Evolutionary conservation across 2,329 filamentous ascomycete genomes (phyloP).

Genomic region (Colletotrichum sp.): DNA sequence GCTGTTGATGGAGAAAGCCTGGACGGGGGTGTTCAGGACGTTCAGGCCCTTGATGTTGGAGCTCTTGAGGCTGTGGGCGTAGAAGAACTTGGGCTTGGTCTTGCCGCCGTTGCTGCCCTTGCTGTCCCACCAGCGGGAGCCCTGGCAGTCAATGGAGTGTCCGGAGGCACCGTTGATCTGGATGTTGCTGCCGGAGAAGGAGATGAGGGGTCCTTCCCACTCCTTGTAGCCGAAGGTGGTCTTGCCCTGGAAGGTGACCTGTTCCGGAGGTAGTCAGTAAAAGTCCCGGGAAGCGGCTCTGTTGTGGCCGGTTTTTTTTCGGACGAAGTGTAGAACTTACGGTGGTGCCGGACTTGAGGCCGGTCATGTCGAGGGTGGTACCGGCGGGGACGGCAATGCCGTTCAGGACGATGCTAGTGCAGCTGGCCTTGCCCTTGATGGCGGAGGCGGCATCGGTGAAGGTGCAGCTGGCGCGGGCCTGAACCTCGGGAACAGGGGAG

Average conservation of each 20-base stretch:
- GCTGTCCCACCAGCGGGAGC: constrained; percentile 65
- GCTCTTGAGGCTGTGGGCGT: constrained; percentile 43
- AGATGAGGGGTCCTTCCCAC: constrained; percentile 69
- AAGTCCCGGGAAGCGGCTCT: background rate
- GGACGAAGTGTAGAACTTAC: background rate
- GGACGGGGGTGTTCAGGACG: constrained; percentile 46
- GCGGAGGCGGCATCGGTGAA: constrained; percentile 57
- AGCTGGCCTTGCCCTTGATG: constrained; percentile 52
- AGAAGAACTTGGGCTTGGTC: constrained; percentile 68
- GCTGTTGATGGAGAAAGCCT: constrained; percentile 44
- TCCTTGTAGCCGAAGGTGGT: constrained; percentile 72
- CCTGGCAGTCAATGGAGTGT: constrained; percentile 60
- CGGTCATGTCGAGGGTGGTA: constrained; percentile 62
- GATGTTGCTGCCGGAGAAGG: constrained; percentile 62
- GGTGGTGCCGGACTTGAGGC: constrained; percentile 53
- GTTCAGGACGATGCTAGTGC: constrained; percentile 58
- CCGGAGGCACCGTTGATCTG: constrained; percentile 57
- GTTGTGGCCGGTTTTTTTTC: background rate
- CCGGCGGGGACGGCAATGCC: constrained; percentile 62
- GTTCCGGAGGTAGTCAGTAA: constrained; percentile 24
- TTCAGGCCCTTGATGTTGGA: constrained; percentile 42
- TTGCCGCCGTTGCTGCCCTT: constrained; percentile 64
- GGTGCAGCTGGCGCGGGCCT: constrained; percentile 46
- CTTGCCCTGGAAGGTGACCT: constrained; percentile 66
- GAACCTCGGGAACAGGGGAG: constrained; percentile 20